Conservation (phyloP, 2,329 filamentous ascomycete genomes). For the Talaromyces sp. region DNA sequence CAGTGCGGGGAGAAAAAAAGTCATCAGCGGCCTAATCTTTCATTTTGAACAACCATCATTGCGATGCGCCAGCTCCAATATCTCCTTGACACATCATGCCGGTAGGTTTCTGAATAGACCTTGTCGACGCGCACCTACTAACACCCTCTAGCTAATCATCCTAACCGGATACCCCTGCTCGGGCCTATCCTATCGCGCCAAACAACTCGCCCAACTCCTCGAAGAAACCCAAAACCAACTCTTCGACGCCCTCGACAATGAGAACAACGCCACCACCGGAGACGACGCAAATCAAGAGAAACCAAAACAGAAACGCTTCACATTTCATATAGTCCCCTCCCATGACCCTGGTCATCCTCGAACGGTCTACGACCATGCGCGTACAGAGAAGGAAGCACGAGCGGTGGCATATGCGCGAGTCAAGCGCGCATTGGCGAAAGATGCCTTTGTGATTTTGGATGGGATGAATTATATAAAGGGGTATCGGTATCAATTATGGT, state of each 20-base stretch:
- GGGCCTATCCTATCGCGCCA: constrained; percentile 61
- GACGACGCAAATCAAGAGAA: constrained; percentile 18
- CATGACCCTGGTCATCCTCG: constrained; percentile 47
- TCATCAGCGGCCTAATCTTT: neutral
- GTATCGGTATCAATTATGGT: constrained; percentile 66
- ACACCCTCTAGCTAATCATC: constrained; percentile 53
- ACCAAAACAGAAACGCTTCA: constrained; percentile 44
- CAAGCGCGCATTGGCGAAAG: constrained; percentile 57
- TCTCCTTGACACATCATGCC: constrained; percentile 16
- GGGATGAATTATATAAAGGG: constrained; percentile 69
- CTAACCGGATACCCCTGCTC: constrained; percentile 64
- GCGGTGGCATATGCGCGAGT: constrained; percentile 62
- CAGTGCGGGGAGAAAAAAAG: constrained; percentile 14
- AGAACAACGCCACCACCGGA: constrained; percentile 9
- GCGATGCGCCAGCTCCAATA: neutral
- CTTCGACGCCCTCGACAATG: constrained; percentile 27
- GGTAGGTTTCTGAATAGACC: neutral
- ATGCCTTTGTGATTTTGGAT: constrained; percentile 63
- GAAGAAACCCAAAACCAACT: constrained; percentile 50
- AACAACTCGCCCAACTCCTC: constrained; percentile 56
- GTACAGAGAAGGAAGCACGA: constrained; percentile 62
- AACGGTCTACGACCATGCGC: constrained; percentile 56
- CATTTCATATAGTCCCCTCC: constrained; percentile 41
- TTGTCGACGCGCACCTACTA: neutral
- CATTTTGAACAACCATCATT: neutral